These are phyloP conservation scores for Phytophthora agathidicida DNA, from an alignment of 352 stramenopile species.

Conservation along the genomic window DNA sequence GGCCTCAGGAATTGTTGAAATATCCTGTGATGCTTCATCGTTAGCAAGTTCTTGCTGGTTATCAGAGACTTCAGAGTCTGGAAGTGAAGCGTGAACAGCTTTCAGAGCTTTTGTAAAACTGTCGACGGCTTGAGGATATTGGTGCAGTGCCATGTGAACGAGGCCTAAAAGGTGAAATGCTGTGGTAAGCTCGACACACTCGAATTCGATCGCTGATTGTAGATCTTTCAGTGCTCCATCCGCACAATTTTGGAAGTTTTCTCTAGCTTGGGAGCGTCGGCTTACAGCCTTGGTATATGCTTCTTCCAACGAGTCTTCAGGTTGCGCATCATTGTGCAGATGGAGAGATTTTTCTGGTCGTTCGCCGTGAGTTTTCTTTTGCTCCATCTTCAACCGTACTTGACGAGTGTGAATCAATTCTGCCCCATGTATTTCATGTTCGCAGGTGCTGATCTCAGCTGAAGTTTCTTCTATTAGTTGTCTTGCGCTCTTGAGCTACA, in stretches of 20 bases:
- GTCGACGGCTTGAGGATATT: conserved; percentile 39
- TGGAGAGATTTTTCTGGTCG: conserved; percentile 11
- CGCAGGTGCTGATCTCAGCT: conserved; percentile 13
- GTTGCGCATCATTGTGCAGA: conserved; percentile 1
- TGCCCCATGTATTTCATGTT: conserved; percentile 27
- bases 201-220: conserved; percentile 27
- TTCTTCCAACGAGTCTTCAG: conserved; percentile 5
- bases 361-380: conserved; percentile 1
- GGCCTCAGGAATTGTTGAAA: conserved; percentile 17
- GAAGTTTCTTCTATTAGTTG: conserved; percentile 31
- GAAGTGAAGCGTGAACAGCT: conserved; percentile 11
- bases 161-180: conserved; percentile 45
- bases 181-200: conserved; percentile 37
- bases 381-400: conserved; percentile 10
- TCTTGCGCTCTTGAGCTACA: conserved; percentile 21
- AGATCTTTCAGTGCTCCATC: conserved; percentile 42
- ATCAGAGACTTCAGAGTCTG: background rate
- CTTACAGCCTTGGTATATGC: conserved; percentile 14
- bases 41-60: conserved; percentile 17
- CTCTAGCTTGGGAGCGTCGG: conserved; percentile 11
- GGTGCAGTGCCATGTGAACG: conserved; percentile 36
- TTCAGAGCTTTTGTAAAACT: conserved; percentile 55
- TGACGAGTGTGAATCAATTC: conserved; percentile 20
- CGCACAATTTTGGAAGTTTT: conserved; percentile 13
- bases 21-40: conserved; percentile 4